Evolutionary conservation across 108 stramenopile species (phyloP), one percentile per base, ranked within the genome.

Genomic region (Cyclotella choctawhatcheeana): DNA sequence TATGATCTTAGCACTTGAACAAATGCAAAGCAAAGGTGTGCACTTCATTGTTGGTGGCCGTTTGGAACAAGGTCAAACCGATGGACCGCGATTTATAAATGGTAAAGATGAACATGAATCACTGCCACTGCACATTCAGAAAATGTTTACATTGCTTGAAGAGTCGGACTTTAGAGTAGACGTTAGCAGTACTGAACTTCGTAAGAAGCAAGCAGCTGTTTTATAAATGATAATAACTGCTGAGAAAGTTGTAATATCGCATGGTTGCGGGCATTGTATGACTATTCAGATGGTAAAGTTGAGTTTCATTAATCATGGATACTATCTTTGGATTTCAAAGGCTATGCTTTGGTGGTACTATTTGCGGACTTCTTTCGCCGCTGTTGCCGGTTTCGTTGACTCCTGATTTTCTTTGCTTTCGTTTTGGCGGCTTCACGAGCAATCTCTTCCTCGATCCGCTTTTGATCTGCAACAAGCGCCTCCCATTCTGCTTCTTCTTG

Each of bases 41-140:
- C 82, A 82, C 24, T 94, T 94, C 67, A 77, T 94, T 29, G 90
- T 88, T 2, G 93, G 93, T 18, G 93, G 93, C 17, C 81, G 93
- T 43, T 48, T 94, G 26, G 86, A 94, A 65, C 77, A 79, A 31
- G 71, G 71, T 1, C n/a, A n/a, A n/a, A 65, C 77, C 64, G 63
- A 71, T 60, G 52, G 71, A 26, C 44, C 58, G 3, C 71, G 66
- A 22, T 94, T 91, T 76, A 81, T 94, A 2, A 85, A 81, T 43
- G 93, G 93, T 2, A 61, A 77, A 60, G 88, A 87, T 25, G 87
- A 88, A 26, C 29, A 91, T 34, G 44, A 45, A 44, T 65, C 76
- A 27, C 64, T 94, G 5, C 93, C 93, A 1, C 21, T 51, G 7
- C 74, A 86, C 25, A 30, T 94, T 25, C 69, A 82, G 44, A 52